Conservation (phyloP, 1,284 basidiomycete genomes). For the Papiliotrema fonsecae region DNA sequence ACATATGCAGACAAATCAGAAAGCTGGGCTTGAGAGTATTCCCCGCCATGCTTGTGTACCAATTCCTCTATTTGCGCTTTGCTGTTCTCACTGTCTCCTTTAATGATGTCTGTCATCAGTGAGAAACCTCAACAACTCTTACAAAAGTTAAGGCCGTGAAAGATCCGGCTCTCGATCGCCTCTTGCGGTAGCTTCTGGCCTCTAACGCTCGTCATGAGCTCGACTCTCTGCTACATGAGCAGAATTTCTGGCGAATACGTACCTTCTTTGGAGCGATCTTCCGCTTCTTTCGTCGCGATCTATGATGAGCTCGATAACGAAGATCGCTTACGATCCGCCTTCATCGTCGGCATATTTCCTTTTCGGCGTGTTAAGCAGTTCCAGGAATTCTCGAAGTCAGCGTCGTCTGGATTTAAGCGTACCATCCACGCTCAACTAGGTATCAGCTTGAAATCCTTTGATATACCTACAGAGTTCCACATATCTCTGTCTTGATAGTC, state of each 20-base stretch:
- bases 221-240: constrained; percentile 48
- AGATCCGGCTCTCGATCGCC: constrained; percentile 59
- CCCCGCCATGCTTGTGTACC: constrained; percentile 72
- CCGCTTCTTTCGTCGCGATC: constrained; percentile 18
- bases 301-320: constrained; percentile 1
- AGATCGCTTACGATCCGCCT: constrained; percentile 28
- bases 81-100: constrained; percentile 50
- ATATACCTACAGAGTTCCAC: constrained; percentile 41
- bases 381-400: constrained; percentile 26
- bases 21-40: constrained; percentile 56
- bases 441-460: neutral
- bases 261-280: constrained; percentile 22
- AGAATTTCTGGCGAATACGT: neutral
- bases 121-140: constrained; percentile 34
- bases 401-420: neutral
- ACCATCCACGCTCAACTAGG: constrained; percentile 36
- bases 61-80: constrained; percentile 44
- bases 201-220: constrained; percentile 61
- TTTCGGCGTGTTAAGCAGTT: constrained; percentile 31
- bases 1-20: constrained; percentile 53
- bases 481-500: constrained; percentile 40
- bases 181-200: constrained; percentile 61
- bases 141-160: constrained; percentile 74
- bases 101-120: constrained; percentile 55
- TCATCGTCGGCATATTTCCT: constrained; percentile 40